A percentile compares a stretch with the other conserved stretches of the same genome.
Conservation (phyloP, 441 rosid species). For the Gossypium lobatum region DNA sequence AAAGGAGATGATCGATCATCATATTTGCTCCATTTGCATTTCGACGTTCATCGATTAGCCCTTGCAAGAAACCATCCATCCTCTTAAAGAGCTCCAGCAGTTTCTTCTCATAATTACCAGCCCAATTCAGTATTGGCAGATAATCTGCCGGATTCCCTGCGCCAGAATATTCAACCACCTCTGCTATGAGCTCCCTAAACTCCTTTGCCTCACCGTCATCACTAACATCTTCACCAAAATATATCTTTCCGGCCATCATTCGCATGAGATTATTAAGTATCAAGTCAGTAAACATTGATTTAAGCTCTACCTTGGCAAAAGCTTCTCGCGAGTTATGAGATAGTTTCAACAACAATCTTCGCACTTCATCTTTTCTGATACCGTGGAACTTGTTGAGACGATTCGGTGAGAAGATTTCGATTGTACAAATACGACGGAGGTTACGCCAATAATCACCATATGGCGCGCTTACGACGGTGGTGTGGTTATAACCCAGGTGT, state of each 20-base stretch:
- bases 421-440: slow-evolving; percentile 51
- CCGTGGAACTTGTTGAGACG: slow-evolving; percentile 29
- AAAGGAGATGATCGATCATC: slow-evolving; percentile 46
- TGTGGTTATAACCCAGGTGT: slow-evolving; percentile 38
- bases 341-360: slow-evolving; percentile 22
- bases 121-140: slow-evolving; percentile 36
- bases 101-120: slow-evolving; percentile 28
- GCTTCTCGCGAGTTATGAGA: slow-evolving; percentile 3
- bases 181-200: slow-evolving; percentile 27
- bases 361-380: slow-evolving; percentile 45
- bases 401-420: slow-evolving; percentile 39
- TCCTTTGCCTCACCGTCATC: slow-evolving; percentile 36
- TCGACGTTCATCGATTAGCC: slow-evolving; percentile 40
- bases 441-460: slow-evolving; percentile 65
- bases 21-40: slow-evolving; percentile 20
- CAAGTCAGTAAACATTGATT: slow-evolving; percentile 33
- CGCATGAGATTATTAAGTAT: slow-evolving; percentile 43
- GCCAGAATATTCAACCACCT: slow-evolving; percentile 21
- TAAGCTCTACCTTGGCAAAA: slow-evolving; percentile 37
- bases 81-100: slow-evolving; percentile 23
- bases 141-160: slow-evolving; percentile 35
- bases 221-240: slow-evolving; percentile 31
- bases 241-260: slow-evolving; percentile 44
- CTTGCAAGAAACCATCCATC: slow-evolving; percentile 37
- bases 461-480: slow-evolving; percentile 28